Evolutionary conservation across 371 early-diverging fungal genomes (phyloP), one percentile per base, ranked within the genome.

Genomic region (Coemansia sp.): DNA sequence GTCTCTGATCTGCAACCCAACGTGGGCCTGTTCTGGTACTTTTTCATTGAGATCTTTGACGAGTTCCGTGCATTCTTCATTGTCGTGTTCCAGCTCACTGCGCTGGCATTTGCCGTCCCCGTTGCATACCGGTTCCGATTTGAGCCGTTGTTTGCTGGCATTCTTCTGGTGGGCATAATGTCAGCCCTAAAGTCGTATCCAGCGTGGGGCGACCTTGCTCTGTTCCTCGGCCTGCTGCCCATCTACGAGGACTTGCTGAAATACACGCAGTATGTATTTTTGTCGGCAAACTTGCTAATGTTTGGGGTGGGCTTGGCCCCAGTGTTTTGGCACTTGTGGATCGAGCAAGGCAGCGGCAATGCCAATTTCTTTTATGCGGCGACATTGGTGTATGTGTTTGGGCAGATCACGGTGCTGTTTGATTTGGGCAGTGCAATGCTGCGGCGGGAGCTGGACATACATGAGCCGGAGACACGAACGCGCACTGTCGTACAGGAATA

Each of bases 281-380:
- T 80, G 50, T 69, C 68, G 14, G 53, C 67, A 21, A 89, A 87
- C 51, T 68, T 92, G 45, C 87, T 91, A 48, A 29, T 88, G 16
- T 92, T 87, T 71, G 87, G 91, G 2, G 82, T 89, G 2, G 80
- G 91, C 4, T 80, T 98, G 52, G 89, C 90, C 0, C 97, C 97
- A 4, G 86, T 94, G 24, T 95, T 96, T 68, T 92, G 92, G 90
- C 86, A 94, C 66, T 80, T 95, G 48, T 98, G 97, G 97, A 86
- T 96, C 37, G 92, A 93, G 80, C 87, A 89, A 16, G 96, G 95
- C 7, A 90, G 91, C 62, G 98, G 97, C 24, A 98, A 98, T 82
- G 94, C 96, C 61, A 98, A 98, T 80, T 98, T 97, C 75, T 96
- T 92, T 75, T 98, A 95, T 69, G 95, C 97, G 8, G 93, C 95